Evolutionary conservation across 139 green algal species (phyloP).

Genomic region (Coelastrella sp.): DNA sequence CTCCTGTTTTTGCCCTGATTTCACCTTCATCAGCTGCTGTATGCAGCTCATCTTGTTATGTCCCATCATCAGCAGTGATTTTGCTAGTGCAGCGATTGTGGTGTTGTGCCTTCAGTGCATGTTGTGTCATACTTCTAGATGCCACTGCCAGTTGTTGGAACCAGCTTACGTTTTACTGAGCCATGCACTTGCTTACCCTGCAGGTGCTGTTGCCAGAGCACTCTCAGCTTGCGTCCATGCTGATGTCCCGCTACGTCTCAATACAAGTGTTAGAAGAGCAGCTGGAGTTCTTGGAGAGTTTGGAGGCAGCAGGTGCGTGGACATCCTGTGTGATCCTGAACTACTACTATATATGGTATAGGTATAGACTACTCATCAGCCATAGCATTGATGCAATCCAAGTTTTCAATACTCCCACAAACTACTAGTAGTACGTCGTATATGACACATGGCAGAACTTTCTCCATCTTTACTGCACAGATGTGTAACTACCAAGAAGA

Average conservation of each 20-base stretch:
- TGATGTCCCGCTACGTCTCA: slow-evolving; percentile 13
- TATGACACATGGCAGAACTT: too few relatives aligned
- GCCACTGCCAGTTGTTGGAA: neutral
- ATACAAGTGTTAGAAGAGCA: slow-evolving; percentile 23
- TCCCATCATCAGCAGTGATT: too few relatives aligned
- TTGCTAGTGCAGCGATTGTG: too few relatives aligned
- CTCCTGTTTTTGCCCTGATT: too few relatives aligned
- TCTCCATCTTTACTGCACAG: neutral
- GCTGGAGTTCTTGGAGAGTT: neutral
- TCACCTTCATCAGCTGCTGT: too few relatives aligned
- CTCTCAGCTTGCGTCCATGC: neutral
- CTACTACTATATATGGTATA: neutral
- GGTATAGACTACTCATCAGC: neutral
- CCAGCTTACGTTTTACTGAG: neutral
- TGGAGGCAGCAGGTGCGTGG: slow-evolving; percentile 5
- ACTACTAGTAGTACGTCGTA: too few relatives aligned
- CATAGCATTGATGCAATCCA: neutral
- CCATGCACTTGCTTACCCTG: too few relatives aligned
- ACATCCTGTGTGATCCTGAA: neutral
- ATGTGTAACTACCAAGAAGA: neutral
- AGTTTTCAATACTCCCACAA: too few relatives aligned
- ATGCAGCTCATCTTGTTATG: too few relatives aligned
- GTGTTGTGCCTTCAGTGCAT: too few relatives aligned
- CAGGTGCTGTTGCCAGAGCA: slow-evolving; percentile 31
- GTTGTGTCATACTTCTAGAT: neutral